These are phyloP conservation scores for Geotrichum ghanense DNA, from an alignment of 805 yeast genomes.

Conservation along the genomic window DNA sequence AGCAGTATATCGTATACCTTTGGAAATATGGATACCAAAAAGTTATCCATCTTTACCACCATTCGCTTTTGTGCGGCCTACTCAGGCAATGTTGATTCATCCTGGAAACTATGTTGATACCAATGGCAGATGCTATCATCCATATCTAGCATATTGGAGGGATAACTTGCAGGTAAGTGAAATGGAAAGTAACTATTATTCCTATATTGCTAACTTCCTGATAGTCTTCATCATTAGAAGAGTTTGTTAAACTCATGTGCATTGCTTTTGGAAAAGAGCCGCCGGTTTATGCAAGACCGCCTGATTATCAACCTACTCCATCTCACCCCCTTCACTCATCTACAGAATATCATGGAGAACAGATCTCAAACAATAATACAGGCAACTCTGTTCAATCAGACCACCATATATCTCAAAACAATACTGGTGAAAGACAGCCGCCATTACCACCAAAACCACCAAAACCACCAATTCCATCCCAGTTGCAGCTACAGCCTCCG, in stretches of 20 bases:
- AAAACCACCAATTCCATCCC: conserved; percentile 2
- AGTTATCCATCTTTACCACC: conserved; percentile 64
- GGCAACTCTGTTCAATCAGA: background rate
- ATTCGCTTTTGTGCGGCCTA: conserved; percentile 47
- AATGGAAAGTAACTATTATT: too few relatives aligned
- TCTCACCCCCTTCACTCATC: conserved; percentile 7
- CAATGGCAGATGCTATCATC: conserved; percentile 63
- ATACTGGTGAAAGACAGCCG: background rate
- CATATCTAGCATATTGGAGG: conserved; percentile 52
- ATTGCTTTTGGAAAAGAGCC: conserved; percentile 31
- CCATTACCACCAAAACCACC: conserved; percentile 5
- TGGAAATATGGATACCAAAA: conserved; percentile 69
- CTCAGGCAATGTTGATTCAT: conserved; percentile 34
- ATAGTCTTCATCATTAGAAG: conserved; percentile 22
- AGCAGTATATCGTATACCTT: conserved; percentile 35
- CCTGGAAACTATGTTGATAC: conserved; percentile 60
- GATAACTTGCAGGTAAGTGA: conserved; percentile 15
- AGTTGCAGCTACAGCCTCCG: background rate
- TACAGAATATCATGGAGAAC: conserved; percentile 4
- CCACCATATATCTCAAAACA: background rate
- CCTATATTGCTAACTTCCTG: too few relatives aligned
- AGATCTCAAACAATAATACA: background rate
- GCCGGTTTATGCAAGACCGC: conserved; percentile 34
- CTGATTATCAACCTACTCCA: conserved; percentile 4
- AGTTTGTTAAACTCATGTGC: conserved; percentile 25